Percentiles rank a stretch among this genome's conserved stretches.
Conservation (phyloP, 2,329 filamentous ascomycete genomes). For the Geosmithia morbida region DNA sequence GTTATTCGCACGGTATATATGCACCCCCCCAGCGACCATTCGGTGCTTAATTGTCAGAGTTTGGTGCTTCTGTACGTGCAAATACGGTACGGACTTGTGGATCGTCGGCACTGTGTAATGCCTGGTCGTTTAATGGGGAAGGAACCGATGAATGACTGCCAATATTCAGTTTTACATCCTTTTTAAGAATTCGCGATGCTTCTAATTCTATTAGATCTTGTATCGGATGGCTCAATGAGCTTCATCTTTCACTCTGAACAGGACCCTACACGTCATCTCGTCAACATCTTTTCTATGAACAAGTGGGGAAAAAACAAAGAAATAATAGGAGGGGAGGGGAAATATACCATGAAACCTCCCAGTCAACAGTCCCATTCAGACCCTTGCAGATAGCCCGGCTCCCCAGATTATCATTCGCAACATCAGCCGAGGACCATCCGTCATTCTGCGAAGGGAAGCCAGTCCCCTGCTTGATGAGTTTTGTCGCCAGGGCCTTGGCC, state of each 20-base stretch:
- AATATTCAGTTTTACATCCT: too few relatives aligned
- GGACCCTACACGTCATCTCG: neutral
- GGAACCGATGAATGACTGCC: too few relatives aligned
- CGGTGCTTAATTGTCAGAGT: neutral
- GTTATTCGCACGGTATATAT: neutral
- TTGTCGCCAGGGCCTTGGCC: slow-evolving; percentile 45
- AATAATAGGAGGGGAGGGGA: neutral
- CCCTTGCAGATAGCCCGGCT: slow-evolving; percentile 50
- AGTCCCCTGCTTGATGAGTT: slow-evolving; percentile 38
- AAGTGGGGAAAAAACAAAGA: neutral
- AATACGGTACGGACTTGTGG: neutral
- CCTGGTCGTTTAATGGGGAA: neutral
- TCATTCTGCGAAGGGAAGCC: slow-evolving; percentile 25
- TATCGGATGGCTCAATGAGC: neutral
- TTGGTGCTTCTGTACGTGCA: neutral
- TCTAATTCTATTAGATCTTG: neutral
- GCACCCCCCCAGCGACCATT: neutral
- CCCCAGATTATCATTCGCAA: slow-evolving; percentile 41
- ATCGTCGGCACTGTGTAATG: neutral
- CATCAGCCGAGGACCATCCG: slow-evolving; percentile 47
- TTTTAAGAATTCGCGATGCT: neutral
- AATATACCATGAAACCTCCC: slow-evolving; percentile 46
- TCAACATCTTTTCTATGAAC: neutral
- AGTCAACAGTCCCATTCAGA: slow-evolving; percentile 39
- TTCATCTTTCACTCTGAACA: neutral